Base-by-base conservation (phyloP, 83 land plant species). In the Picea engelmannii region DNA sequence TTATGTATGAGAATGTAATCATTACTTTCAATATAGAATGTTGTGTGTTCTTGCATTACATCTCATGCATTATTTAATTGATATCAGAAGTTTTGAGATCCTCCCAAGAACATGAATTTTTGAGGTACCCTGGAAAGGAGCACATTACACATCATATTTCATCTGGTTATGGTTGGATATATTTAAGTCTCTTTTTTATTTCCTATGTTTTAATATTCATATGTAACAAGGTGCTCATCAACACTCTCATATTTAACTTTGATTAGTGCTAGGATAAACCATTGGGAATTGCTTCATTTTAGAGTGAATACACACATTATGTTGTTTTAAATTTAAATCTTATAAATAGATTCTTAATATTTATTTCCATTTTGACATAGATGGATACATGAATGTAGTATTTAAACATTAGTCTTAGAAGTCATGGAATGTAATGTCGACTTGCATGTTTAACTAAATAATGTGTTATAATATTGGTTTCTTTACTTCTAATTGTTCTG, bases 211-310 rank as follows among this genome's bases (percentile, higher is more conserved):
- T 95, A 3, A 94, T 94, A 66, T 93, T 94, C 63, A 92, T 94
- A 69, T 94, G 96, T 86, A 94, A 94, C 86, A 94, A 94, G 84
- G 95, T 95, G 10, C 90, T 94, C 78, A 93, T 94, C 65, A 90
- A 89, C 84, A 83, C 93, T 11, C 86, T 94, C 25, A 88, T 90
- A 38, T 94, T 94, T 82, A 85, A 49, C 75, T 94, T 94, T 60
- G 95, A 95, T 94, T 79, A 35, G 83, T 78, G 70, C 11, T 27
- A 8, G 8, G 49, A 16, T 69, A 69, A 69, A 38, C 73, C 20
- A 18, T 83, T 9, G n/a, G 21, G 10, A 70, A 40, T 38, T 40
- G 40, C 49, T 38, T 40, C 27, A 9, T 74, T 20, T 27, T 20
- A 60, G n/a, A 17, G 47, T 40, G 17, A 6, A 17, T 18, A 40